These are phyloP conservation scores for Sugiyamaella boreocaroliniensis DNA, from an alignment of 805 yeast genomes.

Conservation along the genomic window DNA sequence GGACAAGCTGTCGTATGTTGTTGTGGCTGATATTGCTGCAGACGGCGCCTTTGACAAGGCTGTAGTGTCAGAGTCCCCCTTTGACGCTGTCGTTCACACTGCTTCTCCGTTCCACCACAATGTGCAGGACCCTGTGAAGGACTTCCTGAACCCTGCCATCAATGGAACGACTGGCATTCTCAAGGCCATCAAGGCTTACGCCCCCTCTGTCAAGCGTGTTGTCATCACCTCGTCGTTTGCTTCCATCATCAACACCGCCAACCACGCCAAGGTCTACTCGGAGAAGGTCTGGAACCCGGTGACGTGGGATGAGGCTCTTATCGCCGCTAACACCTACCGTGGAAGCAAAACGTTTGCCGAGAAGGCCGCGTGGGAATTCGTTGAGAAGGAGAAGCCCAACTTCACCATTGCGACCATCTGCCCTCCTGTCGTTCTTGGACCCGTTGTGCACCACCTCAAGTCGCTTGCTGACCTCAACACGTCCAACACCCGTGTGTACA, in stretches of 20 bases:
- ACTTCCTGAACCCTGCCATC: slow-evolving; percentile 42
- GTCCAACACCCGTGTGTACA: slow-evolving; percentile 33
- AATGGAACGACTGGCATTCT: slow-evolving; percentile 40
- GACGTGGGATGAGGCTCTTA: slow-evolving; percentile 25
- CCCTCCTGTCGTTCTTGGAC: slow-evolving; percentile 30
- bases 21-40: slow-evolving; percentile 33
- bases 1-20: slow-evolving; percentile 20
- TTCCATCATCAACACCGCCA: slow-evolving; percentile 34
- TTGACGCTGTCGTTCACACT: slow-evolving; percentile 34
- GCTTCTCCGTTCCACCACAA: slow-evolving; percentile 37
- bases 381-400: slow-evolving; percentile 17
- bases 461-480: slow-evolving; percentile 32
- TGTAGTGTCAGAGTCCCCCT: slow-evolving; percentile 32
- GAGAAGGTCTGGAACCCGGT: slow-evolving; percentile 25
- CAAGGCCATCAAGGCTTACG: slow-evolving; percentile 33
- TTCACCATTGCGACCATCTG: slow-evolving; percentile 24
- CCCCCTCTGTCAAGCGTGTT: slow-evolving; percentile 36
- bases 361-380: slow-evolving; percentile 50
- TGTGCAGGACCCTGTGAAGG: slow-evolving; percentile 35
- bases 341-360: slow-evolving; percentile 52
- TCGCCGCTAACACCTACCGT: slow-evolving; percentile 22
- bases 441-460: slow-evolving; percentile 21
- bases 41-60: slow-evolving; percentile 42
- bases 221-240: slow-evolving; percentile 45
- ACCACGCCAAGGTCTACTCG: slow-evolving; percentile 21